Conservation (phyloP, 116 monocot species). For the Posidonia oceanica region DNA sequence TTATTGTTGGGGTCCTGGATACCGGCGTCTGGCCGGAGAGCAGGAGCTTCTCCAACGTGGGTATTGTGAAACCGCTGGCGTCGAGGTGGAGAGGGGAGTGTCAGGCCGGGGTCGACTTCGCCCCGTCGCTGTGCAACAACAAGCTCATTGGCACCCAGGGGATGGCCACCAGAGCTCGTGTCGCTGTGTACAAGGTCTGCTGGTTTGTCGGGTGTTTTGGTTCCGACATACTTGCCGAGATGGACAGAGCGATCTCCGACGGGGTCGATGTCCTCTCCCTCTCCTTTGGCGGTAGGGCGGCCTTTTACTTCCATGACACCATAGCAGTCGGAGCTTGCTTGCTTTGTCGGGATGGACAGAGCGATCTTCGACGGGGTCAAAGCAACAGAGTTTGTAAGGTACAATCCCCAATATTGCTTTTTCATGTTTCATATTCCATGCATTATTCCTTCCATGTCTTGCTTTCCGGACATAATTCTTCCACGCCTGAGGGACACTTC, state of each 20-base stretch:
- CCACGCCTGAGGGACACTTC: too few species aligned
- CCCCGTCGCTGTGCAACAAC: constrained; percentile 54
- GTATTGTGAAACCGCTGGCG: constrained; percentile 38
- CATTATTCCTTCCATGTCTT: too few species aligned
- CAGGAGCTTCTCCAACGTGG: constrained; percentile 37
- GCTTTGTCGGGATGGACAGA: too few species aligned
- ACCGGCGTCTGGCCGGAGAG: constrained; percentile 92
- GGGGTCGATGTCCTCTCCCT: constrained; percentile 82
- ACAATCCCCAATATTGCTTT: too few species aligned
- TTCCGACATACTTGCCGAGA: constrained; percentile 89
- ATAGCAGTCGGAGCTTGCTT: constrained; percentile 77
- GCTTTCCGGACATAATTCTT: too few species aligned
- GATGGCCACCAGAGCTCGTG: constrained; percentile 52
- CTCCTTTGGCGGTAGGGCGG: constrained; percentile 72
- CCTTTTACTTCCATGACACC: constrained; percentile 57
- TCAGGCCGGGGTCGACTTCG: constrained; percentile 71
- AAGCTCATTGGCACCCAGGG: constrained; percentile 90
- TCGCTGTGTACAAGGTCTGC: constrained; percentile 94
- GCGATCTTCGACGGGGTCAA: too few species aligned
- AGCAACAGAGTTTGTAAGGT: too few species aligned
- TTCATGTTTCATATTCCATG: too few species aligned
- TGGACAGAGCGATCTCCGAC: constrained; percentile 67
- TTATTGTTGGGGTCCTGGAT: constrained; percentile 74
- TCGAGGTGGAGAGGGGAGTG: constrained; percentile 68
- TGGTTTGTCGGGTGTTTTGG: constrained; percentile 77